A percentile compares a stretch with the other conserved stretches of the same genome.
phyloP scores from a whole-genome alignment of 345 rosid species.

The Melastoma malabathricum region DNA sequence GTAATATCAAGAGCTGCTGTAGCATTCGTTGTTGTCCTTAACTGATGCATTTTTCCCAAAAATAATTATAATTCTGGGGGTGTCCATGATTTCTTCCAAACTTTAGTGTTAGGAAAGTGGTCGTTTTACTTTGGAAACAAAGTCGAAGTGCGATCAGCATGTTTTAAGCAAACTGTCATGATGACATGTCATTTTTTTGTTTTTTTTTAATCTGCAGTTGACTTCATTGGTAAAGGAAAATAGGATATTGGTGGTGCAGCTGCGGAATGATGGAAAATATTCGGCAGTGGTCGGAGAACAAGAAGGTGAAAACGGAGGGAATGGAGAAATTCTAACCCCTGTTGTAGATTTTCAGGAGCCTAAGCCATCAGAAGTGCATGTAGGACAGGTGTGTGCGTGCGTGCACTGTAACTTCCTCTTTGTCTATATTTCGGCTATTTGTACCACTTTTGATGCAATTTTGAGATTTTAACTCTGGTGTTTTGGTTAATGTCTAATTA shows the following conservation, averaged over 20 bases:
- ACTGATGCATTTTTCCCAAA: neutral
- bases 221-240: conserved; percentile 50
- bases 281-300: conserved; percentile 8
- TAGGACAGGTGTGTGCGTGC: conserved; percentile 11
- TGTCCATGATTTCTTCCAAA: no score
- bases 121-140: no score
- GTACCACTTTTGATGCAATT: conserved; percentile 3
- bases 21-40: neutral
- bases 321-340: conserved; percentile 7
- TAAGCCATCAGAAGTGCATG: conserved; percentile 10
- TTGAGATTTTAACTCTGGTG: no score
- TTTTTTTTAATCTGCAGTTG: conserved; percentile 26
- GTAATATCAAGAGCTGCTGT: neutral
- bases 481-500: no score
- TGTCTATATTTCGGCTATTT: no score
- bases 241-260: conserved; percentile 34
- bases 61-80: no score
- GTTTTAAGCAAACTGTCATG: no score
- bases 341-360: conserved; percentile 13
- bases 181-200: no score
- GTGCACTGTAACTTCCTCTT: no score
- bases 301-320: conserved; percentile 8
- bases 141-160: no score
- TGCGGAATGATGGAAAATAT: conserved; percentile 33
- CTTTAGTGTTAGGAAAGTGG: no score